Evolutionary conservation across 78 protist species (phyloP), one percentile per base, ranked within the genome.

Genomic region (Capsaspora owczarzaki): DNA sequence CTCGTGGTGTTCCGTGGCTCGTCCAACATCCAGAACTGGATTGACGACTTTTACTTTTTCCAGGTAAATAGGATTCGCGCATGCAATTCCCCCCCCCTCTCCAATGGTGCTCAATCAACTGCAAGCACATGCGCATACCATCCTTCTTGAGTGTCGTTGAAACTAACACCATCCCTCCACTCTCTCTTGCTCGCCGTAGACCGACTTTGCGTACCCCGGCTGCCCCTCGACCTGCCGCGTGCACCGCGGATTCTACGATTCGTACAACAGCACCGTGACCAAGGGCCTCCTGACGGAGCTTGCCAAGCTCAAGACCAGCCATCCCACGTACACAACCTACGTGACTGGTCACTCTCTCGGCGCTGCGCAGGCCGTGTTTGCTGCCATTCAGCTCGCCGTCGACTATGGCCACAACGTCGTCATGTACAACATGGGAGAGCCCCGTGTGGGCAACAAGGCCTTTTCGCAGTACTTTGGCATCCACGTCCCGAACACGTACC

Each of bases 281-380:
- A 27, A 42, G 29, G 74, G 43, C 12, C 22, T 68, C 42, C 16
- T 40, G 19, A 40, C 6, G 46, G 74, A 10, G 29, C 3, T 38
- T 3, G 22, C 4, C 42, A 2, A 1, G 42, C 33, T 5, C 35
- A 20, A 2, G 20, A 29, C 42, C 49, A 2, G 3, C 22, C 6
- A 35, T 22, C 46, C 56, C 38, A 0, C 23, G 33, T 70, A 70
- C 53, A 23, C 56, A 1, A 19, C 43, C 22, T 41, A 41, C 53
- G 49, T 20, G 37, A 42, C 76, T 19, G 76, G 76, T 8, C 76
- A 70, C 53, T 70, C 76, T 31, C 53, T 70, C 38, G 76, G 76
- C 23, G 76, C 40, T 35, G 76, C 76, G 53, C 76, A 42, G 37
- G 49, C 76, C 5, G 27, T 8, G 19, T 53, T 42, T 38, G 40